Evolutionary conservation across 768 basidiomycete species (phyloP).

Genomic region (Neoboletus magnificus): DNA sequence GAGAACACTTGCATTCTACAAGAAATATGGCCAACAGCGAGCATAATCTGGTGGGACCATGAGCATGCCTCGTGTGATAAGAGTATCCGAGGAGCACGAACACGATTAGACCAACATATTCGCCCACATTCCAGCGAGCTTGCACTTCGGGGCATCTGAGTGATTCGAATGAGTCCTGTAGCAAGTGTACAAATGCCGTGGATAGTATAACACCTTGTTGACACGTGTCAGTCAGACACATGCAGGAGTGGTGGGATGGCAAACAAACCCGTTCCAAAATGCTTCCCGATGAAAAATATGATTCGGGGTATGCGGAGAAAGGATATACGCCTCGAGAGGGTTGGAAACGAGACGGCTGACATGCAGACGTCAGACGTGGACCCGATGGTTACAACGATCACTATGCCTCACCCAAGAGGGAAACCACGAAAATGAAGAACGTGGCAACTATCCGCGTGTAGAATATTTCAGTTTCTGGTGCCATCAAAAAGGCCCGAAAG

Average conservation of each 20-base stretch:
- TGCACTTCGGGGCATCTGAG: constrained; percentile 48
- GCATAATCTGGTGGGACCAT: constrained; percentile 42
- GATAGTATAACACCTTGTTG: constrained; percentile 71
- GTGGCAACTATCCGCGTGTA: constrained; percentile 15
- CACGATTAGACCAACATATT: constrained; percentile 73
- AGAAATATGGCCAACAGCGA: constrained; percentile 73
- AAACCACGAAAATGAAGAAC: constrained; percentile 53
- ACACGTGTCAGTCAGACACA: not conserved
- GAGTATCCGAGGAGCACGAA: constrained; percentile 36
- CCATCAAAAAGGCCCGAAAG: not conserved
- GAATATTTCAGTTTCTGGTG: not conserved
- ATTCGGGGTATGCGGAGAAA: constrained; percentile 61
- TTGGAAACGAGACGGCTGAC: constrained; percentile 70
- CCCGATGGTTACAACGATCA: not conserved
- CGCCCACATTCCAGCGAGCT: constrained; percentile 46
- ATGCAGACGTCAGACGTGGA: not conserved
- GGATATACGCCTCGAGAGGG: constrained; percentile 52
- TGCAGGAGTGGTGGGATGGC: not conserved
- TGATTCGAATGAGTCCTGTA: constrained; percentile 71
- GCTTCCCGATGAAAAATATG: constrained; percentile 81
- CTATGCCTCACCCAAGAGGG: constrained; percentile 56
- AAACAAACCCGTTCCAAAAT: constrained; percentile 69
- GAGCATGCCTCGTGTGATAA: constrained; percentile 1
- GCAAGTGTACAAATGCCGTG: constrained; percentile 78
- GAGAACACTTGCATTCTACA: constrained; percentile 63